Conservation (phyloP, 345 rosid species). For the Melaleuca quinquenervia region DNA sequence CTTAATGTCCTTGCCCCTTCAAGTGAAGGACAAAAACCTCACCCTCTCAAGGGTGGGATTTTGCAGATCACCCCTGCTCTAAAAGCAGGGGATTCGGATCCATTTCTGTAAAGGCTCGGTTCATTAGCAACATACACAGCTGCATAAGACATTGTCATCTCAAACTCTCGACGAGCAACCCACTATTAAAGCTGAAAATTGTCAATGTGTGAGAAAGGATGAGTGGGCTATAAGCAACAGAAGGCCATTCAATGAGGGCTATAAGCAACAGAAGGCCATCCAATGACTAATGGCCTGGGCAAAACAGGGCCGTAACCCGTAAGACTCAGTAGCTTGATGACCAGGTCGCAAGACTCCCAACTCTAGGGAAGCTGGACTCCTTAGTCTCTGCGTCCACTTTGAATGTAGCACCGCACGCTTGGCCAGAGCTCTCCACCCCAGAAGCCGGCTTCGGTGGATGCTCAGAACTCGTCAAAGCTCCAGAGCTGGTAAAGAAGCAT, state of each 20-base stretch:
- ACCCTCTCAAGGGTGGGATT: no score
- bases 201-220: no score
- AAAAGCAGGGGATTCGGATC: no score
- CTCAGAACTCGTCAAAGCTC: conserved; percentile 91
- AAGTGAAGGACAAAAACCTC: no score
- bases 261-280: no score
- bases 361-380: conserved; percentile 74
- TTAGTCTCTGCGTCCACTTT: conserved; percentile 70
- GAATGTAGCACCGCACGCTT: conserved; percentile 73
- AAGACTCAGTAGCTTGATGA: conserved; percentile 31
- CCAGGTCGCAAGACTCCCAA: conserved; percentile 86
- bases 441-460: conserved; percentile 79
- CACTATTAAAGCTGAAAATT: no score
- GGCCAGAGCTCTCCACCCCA: conserved; percentile 86
- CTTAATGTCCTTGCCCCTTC: no score
- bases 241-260: no score
- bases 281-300: neutral
- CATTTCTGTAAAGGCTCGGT: conserved; percentile 1
- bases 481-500: conserved; percentile 86
- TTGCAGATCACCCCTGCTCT: no score
- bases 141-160: neutral
- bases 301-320: neutral
- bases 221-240: no score
- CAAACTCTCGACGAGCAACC: neutral
- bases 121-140: conserved; percentile 18